Conservation (phyloP, 345 rosid species). For the Stellera chamaejasme region DNA sequence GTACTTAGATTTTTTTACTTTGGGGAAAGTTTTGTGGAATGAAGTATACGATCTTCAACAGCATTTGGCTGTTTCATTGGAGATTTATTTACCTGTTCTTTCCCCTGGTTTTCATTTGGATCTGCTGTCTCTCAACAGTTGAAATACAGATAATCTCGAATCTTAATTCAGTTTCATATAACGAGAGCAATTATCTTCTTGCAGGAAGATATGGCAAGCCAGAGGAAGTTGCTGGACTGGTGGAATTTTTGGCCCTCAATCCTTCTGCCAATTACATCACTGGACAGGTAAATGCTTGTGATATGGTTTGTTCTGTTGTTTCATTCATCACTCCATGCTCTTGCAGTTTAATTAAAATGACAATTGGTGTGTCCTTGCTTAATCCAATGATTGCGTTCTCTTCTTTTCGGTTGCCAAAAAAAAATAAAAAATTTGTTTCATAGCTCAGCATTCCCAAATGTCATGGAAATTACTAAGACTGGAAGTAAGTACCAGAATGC, state of each 20-base stretch:
- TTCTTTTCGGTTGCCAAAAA: not conserved
- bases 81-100: no score
- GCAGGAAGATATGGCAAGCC: conserved; percentile 97
- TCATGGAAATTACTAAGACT: not conserved
- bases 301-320: not conserved
- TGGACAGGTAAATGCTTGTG: conserved; percentile 55
- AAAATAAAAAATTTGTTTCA: not conserved
- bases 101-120: no score
- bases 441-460: not conserved
- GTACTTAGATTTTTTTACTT: conserved; percentile 1
- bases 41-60: no score
- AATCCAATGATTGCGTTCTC: not conserved
- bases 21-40: not conserved
- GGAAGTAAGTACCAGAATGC: not conserved
- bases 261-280: conserved; percentile 92
- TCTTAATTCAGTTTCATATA: not conserved
- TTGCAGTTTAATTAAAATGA: no score
- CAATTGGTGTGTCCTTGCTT: not conserved
- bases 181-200: not conserved
- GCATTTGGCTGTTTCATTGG: no score
- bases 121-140: not conserved
- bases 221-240: conserved; percentile 97
- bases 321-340: not conserved
- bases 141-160: not conserved
- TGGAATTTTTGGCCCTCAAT: conserved; percentile 85